Evolutionary conservation across 805 yeast species (phyloP).

Genomic region (Starmera dryadoides): DNA sequence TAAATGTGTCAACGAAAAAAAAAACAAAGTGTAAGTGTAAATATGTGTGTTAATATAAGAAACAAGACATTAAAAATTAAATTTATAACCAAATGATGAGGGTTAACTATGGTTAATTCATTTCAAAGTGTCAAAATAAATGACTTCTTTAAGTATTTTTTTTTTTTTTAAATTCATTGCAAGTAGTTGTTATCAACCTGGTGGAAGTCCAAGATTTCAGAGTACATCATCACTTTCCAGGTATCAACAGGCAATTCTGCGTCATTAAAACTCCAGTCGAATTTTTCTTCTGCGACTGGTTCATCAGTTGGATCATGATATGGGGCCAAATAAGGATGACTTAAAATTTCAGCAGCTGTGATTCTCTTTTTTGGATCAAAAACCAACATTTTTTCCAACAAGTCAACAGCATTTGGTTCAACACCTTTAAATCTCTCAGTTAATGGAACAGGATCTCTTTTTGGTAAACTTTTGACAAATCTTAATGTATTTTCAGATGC

Average conservation of each 20-base stretch:
- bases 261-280: constrained; percentile 98
- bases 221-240: constrained; percentile 99
- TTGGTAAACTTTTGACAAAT: constrained; percentile 90
- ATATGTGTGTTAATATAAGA: no score
- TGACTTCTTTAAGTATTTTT: no score
- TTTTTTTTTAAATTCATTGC: background rate
- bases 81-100: no score
- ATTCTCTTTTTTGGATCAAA: constrained; percentile 94
- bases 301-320: constrained; percentile 98
- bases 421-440: constrained; percentile 71
- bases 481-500: constrained; percentile 92
- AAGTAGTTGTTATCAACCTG: constrained; percentile 42
- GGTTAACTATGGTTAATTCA: no score
- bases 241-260: constrained; percentile 97
- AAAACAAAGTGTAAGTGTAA: no score
- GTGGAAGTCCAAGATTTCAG: constrained; percentile 93
- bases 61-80: no score
- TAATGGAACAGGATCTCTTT: constrained; percentile 86
- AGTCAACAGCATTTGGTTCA: constrained; percentile 82
- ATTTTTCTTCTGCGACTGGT: constrained; percentile 86
- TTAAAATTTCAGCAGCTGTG: constrained; percentile 83
- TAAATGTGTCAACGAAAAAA: no score
- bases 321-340: constrained; percentile 87
- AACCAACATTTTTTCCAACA: constrained; percentile 82
- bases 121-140: no score